Base-by-base conservation (phyloP, 345 rosid genomes). In the Eucalyptus viminalis region DNA sequence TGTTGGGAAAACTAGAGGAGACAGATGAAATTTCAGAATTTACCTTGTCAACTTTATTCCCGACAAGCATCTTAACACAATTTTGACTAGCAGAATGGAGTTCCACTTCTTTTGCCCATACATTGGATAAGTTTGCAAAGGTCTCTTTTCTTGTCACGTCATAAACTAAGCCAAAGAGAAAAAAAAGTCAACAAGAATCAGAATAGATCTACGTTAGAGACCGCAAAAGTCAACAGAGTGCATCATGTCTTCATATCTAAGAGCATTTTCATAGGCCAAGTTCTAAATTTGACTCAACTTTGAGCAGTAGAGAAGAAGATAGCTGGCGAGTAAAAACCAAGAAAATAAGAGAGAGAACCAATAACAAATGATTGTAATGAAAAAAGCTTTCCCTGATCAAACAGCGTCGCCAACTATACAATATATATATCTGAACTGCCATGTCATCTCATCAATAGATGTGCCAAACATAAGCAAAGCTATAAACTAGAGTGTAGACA, bases 91-190 rank as follows among this genome's bases (percentile, higher is more conserved):
- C 95, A 31, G 96, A 95, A 87, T 94, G 95, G 67, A 97, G 97
- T 88, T 95, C 98, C 89, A 96, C 94, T 93, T 97, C 99, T 92
- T 97, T 97, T 86, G 97, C 94, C 99, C 99, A 97, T 80, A 97
- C 96, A 88, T 97, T 97, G 47, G 96, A 94, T 90, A 97, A 92
- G 92, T 96, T 97, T 56, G 97, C 94, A 91, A 97, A 97, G 67
- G 98, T 95, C 90, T 97, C 99, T 91, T 99, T 95, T 89, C 95
- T 90, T 37, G 99, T 97, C 92, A 97, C 99, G 90, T 97, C 99
- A 86, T 97, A 97, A 88, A 97, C 99, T 97, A 92, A 86, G 90
- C 86, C 69, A 87, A 34, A 81, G 31, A 51, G 62, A 56, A 34
- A 49, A 49, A 21, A 21, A 76, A 40, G 29, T 3, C 3, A 1